Evolutionary conservation across 176 grass and related monocot genomes (phyloP).

Genomic region (Dactylis glomerata): DNA sequence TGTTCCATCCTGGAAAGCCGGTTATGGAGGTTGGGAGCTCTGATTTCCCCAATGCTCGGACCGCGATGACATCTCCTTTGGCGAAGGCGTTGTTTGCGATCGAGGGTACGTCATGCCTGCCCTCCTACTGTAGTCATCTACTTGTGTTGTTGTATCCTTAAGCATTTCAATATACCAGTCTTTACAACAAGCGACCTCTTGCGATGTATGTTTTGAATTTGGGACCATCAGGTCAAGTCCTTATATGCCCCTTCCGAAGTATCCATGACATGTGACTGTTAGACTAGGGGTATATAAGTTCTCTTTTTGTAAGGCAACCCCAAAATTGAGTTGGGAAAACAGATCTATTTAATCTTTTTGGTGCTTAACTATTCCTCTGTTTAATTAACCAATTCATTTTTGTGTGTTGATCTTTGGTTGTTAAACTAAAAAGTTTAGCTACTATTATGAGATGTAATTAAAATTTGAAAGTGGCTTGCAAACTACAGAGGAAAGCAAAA

Average conservation of each 20-base stretch:
- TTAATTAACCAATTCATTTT: background rate
- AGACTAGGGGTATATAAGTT: background rate
- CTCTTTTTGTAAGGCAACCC: background rate
- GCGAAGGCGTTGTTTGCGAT: slow-evolving; percentile 80
- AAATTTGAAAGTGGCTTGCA: background rate
- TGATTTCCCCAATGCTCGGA: slow-evolving; percentile 83
- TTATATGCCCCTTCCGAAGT: background rate
- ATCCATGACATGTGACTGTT: background rate
- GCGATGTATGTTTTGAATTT: background rate
- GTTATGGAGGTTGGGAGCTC: slow-evolving; percentile 97
- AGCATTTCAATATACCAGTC: background rate
- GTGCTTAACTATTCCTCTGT: background rate
- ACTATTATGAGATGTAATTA: background rate
- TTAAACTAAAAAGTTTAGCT: background rate
- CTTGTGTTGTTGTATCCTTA: background rate
- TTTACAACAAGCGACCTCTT: background rate
- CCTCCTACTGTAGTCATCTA: background rate
- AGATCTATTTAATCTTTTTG: background rate
- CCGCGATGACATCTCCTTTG: slow-evolving; percentile 75
- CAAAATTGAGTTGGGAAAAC: background rate
- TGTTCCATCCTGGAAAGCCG: slow-evolving; percentile 94
- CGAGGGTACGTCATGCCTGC: slow-evolving; percentile 49
- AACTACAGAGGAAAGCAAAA: background rate
- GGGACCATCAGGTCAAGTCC: background rate
- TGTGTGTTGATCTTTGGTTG: background rate